phyloP scores from a whole-genome alignment of 2,329 filamentous ascomycete species.

The Juglanconis oblonga region DNA sequence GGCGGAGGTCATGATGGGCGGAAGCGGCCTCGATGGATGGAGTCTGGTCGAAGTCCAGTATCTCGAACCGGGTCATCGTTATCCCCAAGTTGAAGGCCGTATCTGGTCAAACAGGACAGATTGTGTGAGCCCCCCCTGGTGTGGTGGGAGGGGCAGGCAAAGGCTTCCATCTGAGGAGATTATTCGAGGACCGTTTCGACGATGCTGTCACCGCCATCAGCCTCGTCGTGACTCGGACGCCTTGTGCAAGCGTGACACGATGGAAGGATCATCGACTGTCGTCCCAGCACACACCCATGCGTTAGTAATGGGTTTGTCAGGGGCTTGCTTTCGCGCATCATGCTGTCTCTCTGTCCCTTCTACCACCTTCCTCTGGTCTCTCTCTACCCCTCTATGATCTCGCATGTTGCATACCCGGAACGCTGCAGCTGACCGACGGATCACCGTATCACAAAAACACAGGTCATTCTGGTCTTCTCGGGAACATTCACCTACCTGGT shows the following conservation, averaged over 20 bases:
- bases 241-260: constrained; percentile 6
- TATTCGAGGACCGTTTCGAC: neutral
- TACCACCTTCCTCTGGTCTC: constrained; percentile 8
- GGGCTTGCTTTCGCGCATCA: constrained; percentile 1
- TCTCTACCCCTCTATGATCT: constrained; percentile 19
- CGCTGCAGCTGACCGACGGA: constrained; percentile 30
- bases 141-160: neutral
- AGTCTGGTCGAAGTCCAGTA: neutral
- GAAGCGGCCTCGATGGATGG: neutral
- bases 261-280: neutral
- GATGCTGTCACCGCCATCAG: neutral
- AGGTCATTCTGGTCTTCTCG: constrained; percentile 73
- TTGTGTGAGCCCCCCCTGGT: too few species aligned
- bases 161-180: neutral
- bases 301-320: constrained; percentile 32
- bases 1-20: neutral
- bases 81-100: neutral
- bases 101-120: neutral
- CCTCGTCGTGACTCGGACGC: constrained; percentile 1
- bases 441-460: constrained; percentile 32
- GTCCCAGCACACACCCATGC: neutral
- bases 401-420: constrained; percentile 31
- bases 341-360: neutral
- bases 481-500: constrained; percentile 89
- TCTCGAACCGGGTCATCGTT: neutral